A percentile compares a stretch with the other conserved stretches of the same genome.
Evolutionary conservation across 495 filamentous ascomycete genomes (phyloP).

Genomic region (Thermothielavioides terrestris): DNA sequence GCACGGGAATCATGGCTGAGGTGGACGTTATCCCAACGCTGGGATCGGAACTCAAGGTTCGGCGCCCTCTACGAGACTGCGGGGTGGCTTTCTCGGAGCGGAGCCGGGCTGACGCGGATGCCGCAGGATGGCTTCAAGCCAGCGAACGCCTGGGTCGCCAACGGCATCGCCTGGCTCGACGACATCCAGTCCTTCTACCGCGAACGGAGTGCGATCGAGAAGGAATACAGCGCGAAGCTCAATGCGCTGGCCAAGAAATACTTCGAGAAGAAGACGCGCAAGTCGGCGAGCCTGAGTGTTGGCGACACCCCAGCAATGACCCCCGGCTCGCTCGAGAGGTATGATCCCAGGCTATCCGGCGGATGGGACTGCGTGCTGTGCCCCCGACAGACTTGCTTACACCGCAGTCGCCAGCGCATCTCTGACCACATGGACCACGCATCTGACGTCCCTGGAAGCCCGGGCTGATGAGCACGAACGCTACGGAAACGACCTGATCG

Average conservation of each 20-base stretch:
- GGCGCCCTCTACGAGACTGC: not conserved
- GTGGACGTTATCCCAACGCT: conserved; percentile 68
- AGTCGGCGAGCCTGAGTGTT: conserved; percentile 80
- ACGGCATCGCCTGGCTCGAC: conserved; percentile 88
- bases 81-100: not conserved
- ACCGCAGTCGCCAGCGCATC: conserved; percentile 52
- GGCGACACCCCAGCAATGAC: conserved; percentile 90
- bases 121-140: conserved; percentile 85
- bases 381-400: not conserved
- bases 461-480: conserved; percentile 83
- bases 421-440: conserved; percentile 92
- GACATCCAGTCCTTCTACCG: conserved; percentile 97
- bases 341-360: conserved; percentile 7
- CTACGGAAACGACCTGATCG: conserved; percentile 64
- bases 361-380: not conserved
- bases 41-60: conserved; percentile 84
- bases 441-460: conserved; percentile 80
- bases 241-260: conserved; percentile 85
- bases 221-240: conserved; percentile 87
- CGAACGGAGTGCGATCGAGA: conserved; percentile 86
- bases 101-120: conserved; percentile 9
- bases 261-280: conserved; percentile 91
- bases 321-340: conserved; percentile 89
- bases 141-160: conserved; percentile 82
- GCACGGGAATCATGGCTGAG: conserved; percentile 54